These are phyloP conservation scores for Clavulina sp. DNA, from an alignment of 768 basidiomycete species.

Conservation along the genomic window DNA sequence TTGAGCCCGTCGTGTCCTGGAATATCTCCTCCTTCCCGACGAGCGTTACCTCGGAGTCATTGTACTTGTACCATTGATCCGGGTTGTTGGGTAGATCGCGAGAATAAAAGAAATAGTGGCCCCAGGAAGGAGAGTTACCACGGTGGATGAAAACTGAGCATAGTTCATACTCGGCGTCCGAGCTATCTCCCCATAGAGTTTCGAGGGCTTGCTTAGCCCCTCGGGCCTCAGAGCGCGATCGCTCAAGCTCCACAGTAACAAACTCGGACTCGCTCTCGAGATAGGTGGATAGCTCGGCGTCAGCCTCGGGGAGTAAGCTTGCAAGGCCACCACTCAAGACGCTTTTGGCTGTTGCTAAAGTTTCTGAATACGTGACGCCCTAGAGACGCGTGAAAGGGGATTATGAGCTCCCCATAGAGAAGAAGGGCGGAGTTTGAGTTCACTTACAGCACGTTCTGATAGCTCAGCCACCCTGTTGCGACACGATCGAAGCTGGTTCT, in stretches of 20 bases:
- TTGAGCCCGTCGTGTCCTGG: slow-evolving; percentile 76
- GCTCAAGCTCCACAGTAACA: slow-evolving; percentile 39
- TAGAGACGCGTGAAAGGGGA: slow-evolving; percentile 14
- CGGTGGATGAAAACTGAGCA: slow-evolving; percentile 89
- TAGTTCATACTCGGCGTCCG: slow-evolving; percentile 62
- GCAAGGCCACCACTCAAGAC: too few species aligned
- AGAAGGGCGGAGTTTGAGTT: too few species aligned
- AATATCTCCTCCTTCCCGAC: slow-evolving; percentile 71
- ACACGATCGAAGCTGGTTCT: slow-evolving; percentile 40
- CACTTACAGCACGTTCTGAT: slow-evolving; percentile 52
- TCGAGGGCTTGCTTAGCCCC: slow-evolving; percentile 55
- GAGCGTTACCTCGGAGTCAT: slow-evolving; percentile 70
- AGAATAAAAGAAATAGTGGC: slow-evolving; percentile 95
- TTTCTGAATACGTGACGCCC: slow-evolving; percentile 43
- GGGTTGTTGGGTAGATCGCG: slow-evolving; percentile 63
- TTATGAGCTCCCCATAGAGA: background rate
- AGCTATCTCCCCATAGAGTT: slow-evolving; percentile 51
- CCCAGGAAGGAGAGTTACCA: slow-evolving; percentile 70
- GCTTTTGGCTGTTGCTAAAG: slow-evolving; percentile 37
- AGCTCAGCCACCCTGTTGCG: slow-evolving; percentile 53
- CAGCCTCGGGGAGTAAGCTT: slow-evolving; percentile 37
- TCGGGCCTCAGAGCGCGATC: slow-evolving; percentile 31
- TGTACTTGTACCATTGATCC: slow-evolving; percentile 91
- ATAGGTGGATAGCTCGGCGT: slow-evolving; percentile 35
- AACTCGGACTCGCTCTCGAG: slow-evolving; percentile 36